Conservation (phyloP, 2,329 filamentous ascomycete species). For the Amauroascus niger region DNA sequence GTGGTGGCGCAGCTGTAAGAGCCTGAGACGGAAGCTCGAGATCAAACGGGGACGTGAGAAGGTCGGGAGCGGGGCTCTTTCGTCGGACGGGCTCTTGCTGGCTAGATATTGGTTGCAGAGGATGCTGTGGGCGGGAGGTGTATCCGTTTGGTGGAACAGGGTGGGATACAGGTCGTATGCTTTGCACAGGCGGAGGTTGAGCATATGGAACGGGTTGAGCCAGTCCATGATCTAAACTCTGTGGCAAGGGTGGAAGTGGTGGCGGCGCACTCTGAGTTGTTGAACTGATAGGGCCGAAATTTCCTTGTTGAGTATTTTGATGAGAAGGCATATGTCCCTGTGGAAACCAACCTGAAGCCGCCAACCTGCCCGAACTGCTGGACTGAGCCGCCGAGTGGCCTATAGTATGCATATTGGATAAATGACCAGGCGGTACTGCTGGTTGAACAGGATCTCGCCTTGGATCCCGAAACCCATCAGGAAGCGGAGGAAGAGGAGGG, state of each 20-base stretch:
- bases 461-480: constrained; percentile 17
- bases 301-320: constrained; percentile 5
- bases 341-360: neutral
- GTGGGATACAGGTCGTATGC: neutral
- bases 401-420: neutral
- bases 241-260: neutral
- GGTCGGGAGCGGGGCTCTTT: constrained; percentile 40
- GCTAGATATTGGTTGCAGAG: constrained; percentile 22
- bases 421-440: neutral
- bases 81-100: constrained; percentile 19
- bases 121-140: constrained; percentile 22
- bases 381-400: neutral
- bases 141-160: constrained; percentile 21
- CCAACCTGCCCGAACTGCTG: neutral
- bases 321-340: constrained; percentile 7
- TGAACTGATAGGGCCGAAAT: constrained; percentile 1
- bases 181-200: constrained; percentile 7
- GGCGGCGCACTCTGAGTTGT: neutral
- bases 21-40: constrained; percentile 44
- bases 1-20: constrained; percentile 53
- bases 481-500: constrained; percentile 33
- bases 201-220: constrained; percentile 12
- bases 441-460: neutral
- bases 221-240: constrained; percentile 24
- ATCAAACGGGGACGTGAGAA: constrained; percentile 55